These are phyloP conservation scores for Toxoplasma gondii DNA, from an alignment of 169 alveolate species.

Conservation along the genomic window DNA sequence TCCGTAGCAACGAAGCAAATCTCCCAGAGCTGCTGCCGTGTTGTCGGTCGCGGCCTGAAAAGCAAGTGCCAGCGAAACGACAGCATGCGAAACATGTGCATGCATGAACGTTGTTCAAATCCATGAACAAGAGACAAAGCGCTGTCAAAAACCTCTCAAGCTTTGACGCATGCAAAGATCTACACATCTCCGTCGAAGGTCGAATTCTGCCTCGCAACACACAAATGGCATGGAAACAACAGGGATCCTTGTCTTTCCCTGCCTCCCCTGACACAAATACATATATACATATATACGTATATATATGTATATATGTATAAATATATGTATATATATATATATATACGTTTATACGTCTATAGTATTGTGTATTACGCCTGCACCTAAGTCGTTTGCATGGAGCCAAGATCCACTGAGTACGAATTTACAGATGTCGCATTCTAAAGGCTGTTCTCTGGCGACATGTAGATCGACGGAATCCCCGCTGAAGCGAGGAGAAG, in stretches of 20 bases:
- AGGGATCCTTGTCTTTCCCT: too few species aligned
- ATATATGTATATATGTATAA: not conserved
- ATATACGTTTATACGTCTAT: not conserved
- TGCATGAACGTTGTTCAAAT: too few species aligned
- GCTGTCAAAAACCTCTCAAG: not conserved
- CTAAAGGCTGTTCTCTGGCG: too few species aligned
- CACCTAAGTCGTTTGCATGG: too few species aligned
- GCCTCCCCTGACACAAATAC: not conserved
- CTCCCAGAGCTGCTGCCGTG: slow-evolving; percentile 89
- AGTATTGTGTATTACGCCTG: not conserved
- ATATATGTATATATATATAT: not conserved
- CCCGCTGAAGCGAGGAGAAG: too few species aligned
- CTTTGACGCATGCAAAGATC: not conserved
- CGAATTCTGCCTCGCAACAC: too few species aligned
- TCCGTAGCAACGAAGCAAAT: slow-evolving; percentile 79
- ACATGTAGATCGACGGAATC: too few species aligned
- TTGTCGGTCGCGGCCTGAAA: slow-evolving; percentile 86
- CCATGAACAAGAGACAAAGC: not conserved
- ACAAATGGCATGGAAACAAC: too few species aligned
- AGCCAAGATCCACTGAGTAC: too few species aligned
- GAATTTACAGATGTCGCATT: too few species aligned
- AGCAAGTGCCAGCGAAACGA: slow-evolving; percentile 72
- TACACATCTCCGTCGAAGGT: not conserved
- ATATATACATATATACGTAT: not conserved
- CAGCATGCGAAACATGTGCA: slow-evolving; percentile 36